A percentile compares a stretch with the other conserved stretches of the same genome.
phyloP scores from a whole-genome alignment of 352 stramenopile genomes.

The Phytophthora europaea region DNA sequence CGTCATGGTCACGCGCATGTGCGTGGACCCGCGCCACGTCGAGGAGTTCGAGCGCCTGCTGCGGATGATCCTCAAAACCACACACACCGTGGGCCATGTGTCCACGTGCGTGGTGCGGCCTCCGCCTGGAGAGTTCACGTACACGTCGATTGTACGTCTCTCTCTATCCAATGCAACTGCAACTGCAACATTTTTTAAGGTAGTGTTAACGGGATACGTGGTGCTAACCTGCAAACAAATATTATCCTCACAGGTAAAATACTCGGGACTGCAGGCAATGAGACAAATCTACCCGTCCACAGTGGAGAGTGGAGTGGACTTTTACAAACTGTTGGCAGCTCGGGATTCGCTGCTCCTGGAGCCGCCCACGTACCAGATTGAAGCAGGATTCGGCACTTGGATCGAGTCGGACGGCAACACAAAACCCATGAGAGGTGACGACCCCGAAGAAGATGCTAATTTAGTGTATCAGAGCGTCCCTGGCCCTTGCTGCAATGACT shows the following conservation, averaged over 20 bases:
- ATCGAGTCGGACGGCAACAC: conserved; percentile 87
- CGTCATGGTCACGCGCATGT: conserved; percentile 88
- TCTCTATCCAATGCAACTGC: neutral
- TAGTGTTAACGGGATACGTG: neutral
- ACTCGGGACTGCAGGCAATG: conserved; percentile 79
- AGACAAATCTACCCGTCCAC: conserved; percentile 78
- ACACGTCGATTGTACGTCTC: conserved; percentile 82
- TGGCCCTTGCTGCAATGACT: conserved; percentile 84
- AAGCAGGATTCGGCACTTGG: conserved; percentile 86
- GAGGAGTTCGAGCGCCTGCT: conserved; percentile 85
- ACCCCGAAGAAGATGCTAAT: conserved; percentile 72
- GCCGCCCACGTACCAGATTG: conserved; percentile 86
- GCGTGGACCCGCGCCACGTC: conserved; percentile 74
- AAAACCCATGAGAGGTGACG: conserved; percentile 79
- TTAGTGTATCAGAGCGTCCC: conserved; percentile 81
- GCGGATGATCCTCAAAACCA: conserved; percentile 85
- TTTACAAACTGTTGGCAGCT: conserved; percentile 83
- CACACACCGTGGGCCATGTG: conserved; percentile 81
- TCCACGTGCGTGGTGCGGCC: conserved; percentile 87
- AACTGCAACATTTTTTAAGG: neutral
- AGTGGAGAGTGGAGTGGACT: conserved; percentile 72
- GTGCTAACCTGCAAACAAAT: conserved; percentile 5
- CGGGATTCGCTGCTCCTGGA: conserved; percentile 82
- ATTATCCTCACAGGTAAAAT: conserved; percentile 68
- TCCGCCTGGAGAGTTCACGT: conserved; percentile 76